Base-by-base conservation (phyloP, 1,284 basidiomycete species). In the Naganishia liquefaciens region DNA sequence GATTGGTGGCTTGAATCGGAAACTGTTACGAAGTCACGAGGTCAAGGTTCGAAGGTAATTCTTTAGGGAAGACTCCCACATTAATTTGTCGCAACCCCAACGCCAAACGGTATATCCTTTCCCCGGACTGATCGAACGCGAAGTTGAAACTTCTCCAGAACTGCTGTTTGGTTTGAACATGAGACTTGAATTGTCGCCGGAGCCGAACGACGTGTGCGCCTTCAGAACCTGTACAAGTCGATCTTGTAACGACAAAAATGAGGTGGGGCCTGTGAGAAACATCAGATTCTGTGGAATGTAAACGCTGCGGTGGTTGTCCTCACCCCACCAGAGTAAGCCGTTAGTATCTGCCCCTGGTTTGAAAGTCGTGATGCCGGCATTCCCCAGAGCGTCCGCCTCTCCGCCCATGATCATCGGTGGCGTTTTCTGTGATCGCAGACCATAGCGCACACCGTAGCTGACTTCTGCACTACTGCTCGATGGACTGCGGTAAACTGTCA, bases 321-420 rank as follows among this genome's bases (percentile, higher is more conserved):
- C 47, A 53, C 63, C 63, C 63, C 63, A 65, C 55, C 55, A 60
- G 3, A 60, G 37, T 53, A 61, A 42, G 19, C 51, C 55, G 39
- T 54, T 39, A 0, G 50, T 27, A 30, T 33, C 44, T 4, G 43
- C 19, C 5, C 63, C 63, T 10, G 40, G 40, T 23, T 37, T 55
- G 44, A 65, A 53, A 10, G 57, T 61, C 9, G 55, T 61, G 11
- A 65, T 49, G n/a, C 63, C 63, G 21, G 63, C 63, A 47, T 60
- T 65, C 19, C 63, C 63, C 30, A 65, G 47, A 13, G 54, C 47
- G 37, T 65, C 63, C 15, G 50, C 44, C 11, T 54, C 50, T 11
- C 49, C 51, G 9, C 63, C 49, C 7, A 60, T 52, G 37, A 65
- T 54, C 21, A 42, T 49, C 19, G 52, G 25, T 25, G 47, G 40